Percentiles rank a stretch among this genome's conserved stretches.
These are phyloP conservation scores for Penicillium polonicum DNA, from an alignment of 2,329 filamentous ascomycete species.

Conservation along the genomic window DNA sequence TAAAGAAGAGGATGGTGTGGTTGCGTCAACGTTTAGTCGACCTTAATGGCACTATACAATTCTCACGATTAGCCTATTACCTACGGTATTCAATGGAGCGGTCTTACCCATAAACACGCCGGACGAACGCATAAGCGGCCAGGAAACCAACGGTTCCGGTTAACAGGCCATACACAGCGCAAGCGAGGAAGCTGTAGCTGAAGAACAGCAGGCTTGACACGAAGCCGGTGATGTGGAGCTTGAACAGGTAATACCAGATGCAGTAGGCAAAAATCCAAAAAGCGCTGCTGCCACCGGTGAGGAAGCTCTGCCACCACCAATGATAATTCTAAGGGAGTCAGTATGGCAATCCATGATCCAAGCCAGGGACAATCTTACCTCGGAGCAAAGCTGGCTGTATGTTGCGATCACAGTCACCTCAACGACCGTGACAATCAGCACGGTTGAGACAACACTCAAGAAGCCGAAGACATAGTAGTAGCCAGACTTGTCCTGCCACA, in stretches of 20 bases:
- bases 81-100: background rate
- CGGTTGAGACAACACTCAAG: constrained; percentile 68
- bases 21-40: constrained; percentile 26
- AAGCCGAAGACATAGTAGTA: constrained; percentile 94
- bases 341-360: background rate
- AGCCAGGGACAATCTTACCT: constrained; percentile 49
- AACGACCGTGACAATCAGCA: constrained; percentile 73
- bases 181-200: constrained; percentile 78
- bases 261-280: constrained; percentile 83
- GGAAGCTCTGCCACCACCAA: constrained; percentile 91
- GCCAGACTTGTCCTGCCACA: constrained; percentile 87
- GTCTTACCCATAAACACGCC: constrained; percentile 75
- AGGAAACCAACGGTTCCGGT: constrained; percentile 83
- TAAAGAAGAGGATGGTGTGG: background rate
- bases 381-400: constrained; percentile 77
- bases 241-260: constrained; percentile 78
- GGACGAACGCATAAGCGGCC: constrained; percentile 78
- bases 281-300: constrained; percentile 72
- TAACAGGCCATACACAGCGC: constrained; percentile 74
- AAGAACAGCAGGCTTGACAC: constrained; percentile 81
- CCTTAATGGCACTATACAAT: constrained; percentile 34
- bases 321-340: constrained; percentile 63
- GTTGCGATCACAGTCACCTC: constrained; percentile 82
- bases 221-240: constrained; percentile 77
- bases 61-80: constrained; percentile 5